Base-by-base conservation (phyloP, 345 rosid species). In the Brassica cretica region DNA sequence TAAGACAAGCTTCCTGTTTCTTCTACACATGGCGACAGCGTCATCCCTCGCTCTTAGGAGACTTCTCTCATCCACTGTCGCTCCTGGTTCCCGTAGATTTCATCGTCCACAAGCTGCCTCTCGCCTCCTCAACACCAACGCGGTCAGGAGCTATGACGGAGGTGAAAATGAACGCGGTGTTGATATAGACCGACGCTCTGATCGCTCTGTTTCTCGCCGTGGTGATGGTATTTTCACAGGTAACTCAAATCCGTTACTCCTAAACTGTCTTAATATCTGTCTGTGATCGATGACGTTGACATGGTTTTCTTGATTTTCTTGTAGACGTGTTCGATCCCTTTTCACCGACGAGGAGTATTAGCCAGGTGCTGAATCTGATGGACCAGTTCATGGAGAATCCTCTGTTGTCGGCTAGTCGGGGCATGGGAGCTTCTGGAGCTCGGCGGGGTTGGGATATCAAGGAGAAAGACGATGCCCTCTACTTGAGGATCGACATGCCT, bases 291-390 rank as follows among this genome's bases (percentile, higher is more conserved):
- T 27, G 15, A 1, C 6, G 41, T 21, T 73, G 27, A 51, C 46
- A 21, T 56, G 25, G 21, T 8, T 8, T 11, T 51, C 3, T 6
- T 72, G 25, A 3, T 27, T 29, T 6, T 33, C 11, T 3, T n/a
- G 35, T 65, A 89, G 91, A 86, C 46, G 85, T 76, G 24, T 87
- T 84, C 7, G 87, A 83, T 80, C 93, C 96, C 5, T 86, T 92
- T n/a, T 85, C 82, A 1, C 84, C 94, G 4, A 83, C 87, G 0
- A 85, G 93, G 75, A 89, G 89, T 72, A 68, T 92, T 30, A 84
- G 88, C 74, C 91, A 87, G 61, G 80, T 90, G 29, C 84, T 90
- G 78, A 90, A 90, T 78, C 71, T 87, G 51, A 79, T 89, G 93
- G 96, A 90, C 76, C 87, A 77, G 9, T 24, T 87, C 46, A 64